Evolutionary conservation across 495 filamentous ascomycete genomes (phyloP), one percentile per base, ranked within the genome.

Genomic region (Penicillium roqueforti): DNA sequence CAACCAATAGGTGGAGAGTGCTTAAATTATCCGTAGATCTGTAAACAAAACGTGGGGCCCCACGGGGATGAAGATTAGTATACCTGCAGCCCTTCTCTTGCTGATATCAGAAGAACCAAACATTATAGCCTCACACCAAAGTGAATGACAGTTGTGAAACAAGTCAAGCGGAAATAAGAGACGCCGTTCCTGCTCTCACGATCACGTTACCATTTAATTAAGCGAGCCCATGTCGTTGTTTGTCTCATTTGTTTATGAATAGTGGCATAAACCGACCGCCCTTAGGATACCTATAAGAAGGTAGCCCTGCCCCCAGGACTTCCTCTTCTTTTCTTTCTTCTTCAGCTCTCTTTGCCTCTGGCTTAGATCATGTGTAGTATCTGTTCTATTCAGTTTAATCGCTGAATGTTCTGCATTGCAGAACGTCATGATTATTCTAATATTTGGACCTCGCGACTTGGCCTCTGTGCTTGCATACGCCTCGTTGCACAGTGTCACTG

Each of bases 341-440:
- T 75, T 68, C 69, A 80, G 75, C 74, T 81, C 75, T 81, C 78
- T 76, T 79, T 80, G 74, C 72, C 76, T 71, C 75, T 77, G 72
- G 77, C 78, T 77, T 74, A 93, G 89, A 92, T 93, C 89, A 92
- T 92, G 89, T 93, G 88, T 93, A 92, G 89, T 93, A 95, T 93
- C 89, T 95, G 89, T 95, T 95, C 89, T 95, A 91, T 91, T 91
- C 87, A 92, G 87, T 92, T 90, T 92, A 91, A 92, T 81, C 78
- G 80, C 79, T 82, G 79, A 81, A 82, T 81, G 76, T 76, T 69
- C 73, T n/a, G n/a, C 71, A 83, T 82, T 86, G 73, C 77, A 57
- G 83, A 76, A 80, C 80, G 86, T 82, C 79, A 78, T 84, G 84
- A 89, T 91, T 91, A 89, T 82, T 81, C 84, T 80, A 77, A 89